Evolutionary conservation across 2,329 filamentous ascomycete genomes (phyloP).

Genomic region (Talaromyces sp.): DNA sequence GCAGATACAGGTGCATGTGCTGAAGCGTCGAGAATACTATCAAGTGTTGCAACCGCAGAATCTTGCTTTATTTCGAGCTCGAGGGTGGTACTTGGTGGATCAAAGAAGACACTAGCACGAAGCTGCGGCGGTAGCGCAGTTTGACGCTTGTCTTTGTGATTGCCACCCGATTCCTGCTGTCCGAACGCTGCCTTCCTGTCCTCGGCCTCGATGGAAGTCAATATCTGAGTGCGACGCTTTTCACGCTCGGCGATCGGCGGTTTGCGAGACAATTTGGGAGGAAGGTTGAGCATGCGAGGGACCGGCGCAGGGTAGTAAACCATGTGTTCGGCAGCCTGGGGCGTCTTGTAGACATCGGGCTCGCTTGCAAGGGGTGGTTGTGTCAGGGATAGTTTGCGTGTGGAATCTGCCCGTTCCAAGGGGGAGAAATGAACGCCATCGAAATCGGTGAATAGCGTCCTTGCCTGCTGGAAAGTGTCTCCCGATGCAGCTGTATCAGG

Average conservation of each 20-base stretch:
- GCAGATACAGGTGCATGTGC: slow-evolving; percentile 84
- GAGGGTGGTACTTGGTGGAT: slow-evolving; percentile 62
- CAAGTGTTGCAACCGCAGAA: slow-evolving; percentile 84
- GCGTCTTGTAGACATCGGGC: slow-evolving; percentile 42
- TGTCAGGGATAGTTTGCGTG: slow-evolving; percentile 41
- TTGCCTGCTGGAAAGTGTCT: slow-evolving; percentile 51
- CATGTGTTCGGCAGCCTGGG: slow-evolving; percentile 72
- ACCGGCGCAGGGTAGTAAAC: slow-evolving; percentile 95
- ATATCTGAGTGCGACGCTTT: slow-evolving; percentile 71
- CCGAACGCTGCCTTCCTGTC: slow-evolving; percentile 56
- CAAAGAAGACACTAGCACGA: slow-evolving; percentile 89
- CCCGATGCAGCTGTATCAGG: slow-evolving; percentile 46
- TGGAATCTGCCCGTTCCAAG: slow-evolving; percentile 24
- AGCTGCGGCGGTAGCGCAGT: slow-evolving; percentile 76
- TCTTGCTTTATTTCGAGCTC: slow-evolving; percentile 66
- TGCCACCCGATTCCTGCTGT: slow-evolving; percentile 35
- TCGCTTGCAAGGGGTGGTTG: slow-evolving; percentile 45
- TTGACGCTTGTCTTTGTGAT: slow-evolving; percentile 33
- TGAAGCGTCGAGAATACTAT: slow-evolving; percentile 89
- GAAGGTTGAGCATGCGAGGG: slow-evolving; percentile 88
- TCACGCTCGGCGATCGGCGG: slow-evolving; percentile 64
- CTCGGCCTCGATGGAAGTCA: slow-evolving; percentile 64
- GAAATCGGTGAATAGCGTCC: slow-evolving; percentile 51
- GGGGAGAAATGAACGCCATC: slow-evolving; percentile 52
- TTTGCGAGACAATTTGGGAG: slow-evolving; percentile 79